Percentiles rank a stretch among this genome's conserved stretches.
phyloP scores from a whole-genome alignment of 805 yeast genomes.

The Kodamaea neixiangensis region DNA sequence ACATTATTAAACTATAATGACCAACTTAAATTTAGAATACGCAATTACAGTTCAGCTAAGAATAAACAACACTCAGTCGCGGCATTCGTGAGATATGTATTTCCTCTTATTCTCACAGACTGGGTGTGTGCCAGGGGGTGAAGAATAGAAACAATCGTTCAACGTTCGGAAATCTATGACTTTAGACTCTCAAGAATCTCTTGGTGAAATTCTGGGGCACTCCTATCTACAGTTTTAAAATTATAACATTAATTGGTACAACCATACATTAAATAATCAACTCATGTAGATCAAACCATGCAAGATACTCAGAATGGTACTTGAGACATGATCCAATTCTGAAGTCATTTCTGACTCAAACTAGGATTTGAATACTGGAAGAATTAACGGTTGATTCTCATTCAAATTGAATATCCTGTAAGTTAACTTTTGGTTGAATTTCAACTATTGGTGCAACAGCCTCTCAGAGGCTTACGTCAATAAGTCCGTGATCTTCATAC shows the following conservation, averaged over 20 bases:
- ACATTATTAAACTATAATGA: no score
- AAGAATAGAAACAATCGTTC: no score
- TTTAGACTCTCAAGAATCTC: no score
- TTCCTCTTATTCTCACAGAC: no score
- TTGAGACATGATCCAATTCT: not conserved
- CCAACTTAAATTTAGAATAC: no score
- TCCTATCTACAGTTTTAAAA: not conserved
- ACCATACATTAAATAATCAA: not conserved
- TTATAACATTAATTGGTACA: not conserved
- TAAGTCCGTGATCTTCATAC: slow-evolving; percentile 35
- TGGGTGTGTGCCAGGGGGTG: no score
- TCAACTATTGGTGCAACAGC: not conserved
- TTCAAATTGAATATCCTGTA: not conserved
- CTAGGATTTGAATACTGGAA: not conserved
- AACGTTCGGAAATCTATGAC: no score
- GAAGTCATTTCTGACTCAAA: not conserved
- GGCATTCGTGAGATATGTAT: no score
- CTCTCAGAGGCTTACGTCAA: slow-evolving; percentile 14
- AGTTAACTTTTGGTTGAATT: not conserved
- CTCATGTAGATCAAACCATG: not conserved
- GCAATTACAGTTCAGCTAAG: no score
- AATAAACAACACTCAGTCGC: no score
- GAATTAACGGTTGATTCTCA: not conserved
- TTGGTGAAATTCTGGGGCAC: no score
- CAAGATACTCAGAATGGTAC: not conserved